Evolutionary conservation across 2,329 filamentous ascomycete species (phyloP).

Genomic region (Lomentospora prolificans): DNA sequence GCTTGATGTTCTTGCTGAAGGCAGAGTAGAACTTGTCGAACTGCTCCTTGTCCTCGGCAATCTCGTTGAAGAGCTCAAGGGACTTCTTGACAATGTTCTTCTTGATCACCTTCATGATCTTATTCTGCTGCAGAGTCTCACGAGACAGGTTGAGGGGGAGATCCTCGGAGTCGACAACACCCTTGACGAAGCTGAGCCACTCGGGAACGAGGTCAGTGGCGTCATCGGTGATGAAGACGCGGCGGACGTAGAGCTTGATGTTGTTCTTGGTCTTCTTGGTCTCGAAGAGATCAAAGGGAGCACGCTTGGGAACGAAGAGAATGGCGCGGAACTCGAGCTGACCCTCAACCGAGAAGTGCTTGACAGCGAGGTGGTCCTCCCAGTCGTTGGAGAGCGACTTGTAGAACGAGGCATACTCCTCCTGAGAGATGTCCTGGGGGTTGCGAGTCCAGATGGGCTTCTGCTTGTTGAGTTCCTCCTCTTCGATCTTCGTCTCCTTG

Average conservation of each 20-base stretch:
- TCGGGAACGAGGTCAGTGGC: slow-evolving; percentile 98
- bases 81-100: slow-evolving; percentile 99
- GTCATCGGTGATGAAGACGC: slow-evolving; percentile 99
- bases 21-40: slow-evolving; percentile 99
- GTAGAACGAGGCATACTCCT: slow-evolving; percentile 99
- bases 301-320: slow-evolving; percentile 98
- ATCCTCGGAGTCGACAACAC: slow-evolving; percentile 99
- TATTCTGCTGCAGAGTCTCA: slow-evolving; percentile 99
- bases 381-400: slow-evolving; percentile 99
- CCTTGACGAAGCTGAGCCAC: slow-evolving; percentile 99
- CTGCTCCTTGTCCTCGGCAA: slow-evolving; percentile 98
- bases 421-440: slow-evolving; percentile 84
- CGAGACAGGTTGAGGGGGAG: slow-evolving; percentile 98
- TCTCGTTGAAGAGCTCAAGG: slow-evolving; percentile 98
- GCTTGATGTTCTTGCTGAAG: slow-evolving; percentile 99
- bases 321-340: slow-evolving; percentile 99
- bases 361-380: slow-evolving; percentile 98
- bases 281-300: slow-evolving; percentile 99
- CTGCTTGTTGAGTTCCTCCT: slow-evolving; percentile 99
- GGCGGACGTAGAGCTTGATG: slow-evolving; percentile 99
- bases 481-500: slow-evolving; percentile 97
- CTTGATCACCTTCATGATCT: slow-evolving; percentile 99
- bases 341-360: slow-evolving; percentile 99
- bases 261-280: slow-evolving; percentile 99
- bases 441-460: slow-evolving; percentile 99